Evolutionary conservation across 495 filamentous ascomycete genomes (phyloP), one percentile per base, ranked within the genome.

Genomic region (Aspergillus saccharolyticus): DNA sequence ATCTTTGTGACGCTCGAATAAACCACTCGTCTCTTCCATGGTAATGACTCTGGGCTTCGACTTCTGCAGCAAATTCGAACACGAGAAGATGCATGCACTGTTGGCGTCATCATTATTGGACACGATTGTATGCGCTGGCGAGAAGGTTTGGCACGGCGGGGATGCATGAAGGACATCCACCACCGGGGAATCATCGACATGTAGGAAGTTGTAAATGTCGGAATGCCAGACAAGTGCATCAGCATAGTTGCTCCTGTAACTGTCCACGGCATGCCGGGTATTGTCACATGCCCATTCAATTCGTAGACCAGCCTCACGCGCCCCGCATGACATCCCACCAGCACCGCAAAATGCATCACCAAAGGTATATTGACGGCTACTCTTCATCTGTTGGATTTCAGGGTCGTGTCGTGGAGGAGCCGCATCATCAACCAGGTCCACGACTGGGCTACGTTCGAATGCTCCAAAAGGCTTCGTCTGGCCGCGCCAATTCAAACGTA

Each of bases 81-180:
- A 82, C 0, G 83, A 83, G 61, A 87, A 91, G 0, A 93, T 71
- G 0, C 85, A 82, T 0, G 86, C 86, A 0, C 82, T 83, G 55
- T 96, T 96, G 6, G 69, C 74, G 2, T 92, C 90, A 48, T 95
- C 91, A 42, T 89, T 77, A 10, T 78, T 73, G 1, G 83, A 82
- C 0, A 75, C 60, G 3, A 78, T 68, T 0, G 89, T 93, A 55
- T 96, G 89, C 0, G 88, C 89, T 0, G 85, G 83, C 0, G 89
- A 95, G 70, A 86, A 96, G 7, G 82, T 83, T 57, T 94, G 89
- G 51, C 93, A 97, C 0, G 93, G 92, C 0, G 90, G 90, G 0
- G 89, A 94, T 0, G 93, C 67, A 54, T 97, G 92, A 2, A 88
- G 74, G 18, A 96, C 74, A 61, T 96, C 91, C 0, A 89, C 80